phyloP scores from a whole-genome alignment of 1,139 yeast species.

The Magnusiomyces ingens region DNA sequence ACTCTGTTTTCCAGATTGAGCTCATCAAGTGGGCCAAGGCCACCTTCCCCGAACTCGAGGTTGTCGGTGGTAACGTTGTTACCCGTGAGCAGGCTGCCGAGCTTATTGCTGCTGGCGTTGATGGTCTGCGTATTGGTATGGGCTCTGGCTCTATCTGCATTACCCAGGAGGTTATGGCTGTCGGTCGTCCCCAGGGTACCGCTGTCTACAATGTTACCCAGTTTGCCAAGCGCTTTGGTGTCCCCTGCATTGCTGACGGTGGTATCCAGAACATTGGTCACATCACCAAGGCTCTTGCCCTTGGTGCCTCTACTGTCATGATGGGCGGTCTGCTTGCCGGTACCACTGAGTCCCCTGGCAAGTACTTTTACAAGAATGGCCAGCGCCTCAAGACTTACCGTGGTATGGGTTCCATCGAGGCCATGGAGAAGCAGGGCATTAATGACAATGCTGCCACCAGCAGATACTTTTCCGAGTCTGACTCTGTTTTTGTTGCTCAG shows the following conservation, averaged over 20 bases:
- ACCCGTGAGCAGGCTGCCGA: constrained; percentile 98
- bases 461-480: constrained; percentile 94
- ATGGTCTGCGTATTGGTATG: constrained; percentile 98
- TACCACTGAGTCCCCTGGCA: constrained; percentile 98
- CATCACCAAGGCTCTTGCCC: constrained; percentile 90
- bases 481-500: constrained; percentile 94
- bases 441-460: constrained; percentile 96
- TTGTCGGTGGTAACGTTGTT: constrained; percentile 97
- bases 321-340: constrained; percentile 99
- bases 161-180: constrained; percentile 99
- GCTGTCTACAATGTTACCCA: constrained; percentile 85
- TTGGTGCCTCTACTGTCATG: constrained; percentile 97
- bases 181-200: constrained; percentile 99
- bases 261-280: constrained; percentile 99
- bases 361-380: constrained; percentile 95
- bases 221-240: constrained; percentile 84
- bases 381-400: constrained; percentile 95
- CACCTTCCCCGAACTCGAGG: constrained; percentile 71
- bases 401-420: constrained; percentile 99
- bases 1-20: constrained; percentile 87
- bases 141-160: constrained; percentile 99
- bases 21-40: constrained; percentile 88
- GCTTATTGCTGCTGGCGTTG: constrained; percentile 94
- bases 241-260: constrained; percentile 98
- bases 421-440: constrained; percentile 86